Conservation (phyloP, 2,329 filamentous ascomycete genomes). For the Xylaria multiplex region DNA sequence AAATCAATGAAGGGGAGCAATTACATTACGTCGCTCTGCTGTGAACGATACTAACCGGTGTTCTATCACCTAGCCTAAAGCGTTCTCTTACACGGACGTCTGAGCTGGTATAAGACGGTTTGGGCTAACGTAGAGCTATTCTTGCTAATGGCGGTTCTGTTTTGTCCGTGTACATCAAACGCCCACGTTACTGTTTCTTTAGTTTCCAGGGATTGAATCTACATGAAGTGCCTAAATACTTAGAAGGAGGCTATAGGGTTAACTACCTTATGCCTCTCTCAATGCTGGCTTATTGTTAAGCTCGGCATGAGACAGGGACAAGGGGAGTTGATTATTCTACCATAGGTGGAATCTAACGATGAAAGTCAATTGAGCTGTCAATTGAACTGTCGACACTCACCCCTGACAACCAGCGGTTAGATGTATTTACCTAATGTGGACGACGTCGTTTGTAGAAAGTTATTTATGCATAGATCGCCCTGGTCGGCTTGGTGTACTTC, state of each 20-base stretch:
- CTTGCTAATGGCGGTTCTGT: slow-evolving; percentile 27
- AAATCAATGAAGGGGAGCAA: neutral
- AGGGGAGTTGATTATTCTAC: neutral
- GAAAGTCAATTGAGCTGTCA: slow-evolving; percentile 1
- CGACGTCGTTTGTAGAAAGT: neutral
- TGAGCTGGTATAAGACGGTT: neutral
- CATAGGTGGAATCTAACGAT: neutral
- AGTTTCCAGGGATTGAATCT: neutral
- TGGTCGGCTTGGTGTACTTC: slow-evolving; percentile 6
- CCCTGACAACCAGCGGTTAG: neutral
- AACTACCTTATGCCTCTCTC: too few relatives aligned
- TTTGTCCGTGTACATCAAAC: slow-evolving; percentile 32
- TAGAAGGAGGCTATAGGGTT: neutral
- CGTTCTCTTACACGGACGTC: neutral
- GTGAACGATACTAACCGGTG: neutral
- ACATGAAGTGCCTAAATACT: neutral
- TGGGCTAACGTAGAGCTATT: slow-evolving; percentile 11
- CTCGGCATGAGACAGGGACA: neutral
- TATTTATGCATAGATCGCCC: slow-evolving; percentile 14
- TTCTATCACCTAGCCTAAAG: slow-evolving; percentile 27
- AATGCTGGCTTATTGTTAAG: too few relatives aligned
- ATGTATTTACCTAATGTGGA: neutral
- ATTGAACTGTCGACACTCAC: neutral
- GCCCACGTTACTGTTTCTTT: neutral
- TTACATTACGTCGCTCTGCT: neutral